A percentile compares a stretch with the other conserved stretches of the same genome.
Conservation (phyloP, 306 rosid species). For the Lathyrus tuberosus region DNA sequence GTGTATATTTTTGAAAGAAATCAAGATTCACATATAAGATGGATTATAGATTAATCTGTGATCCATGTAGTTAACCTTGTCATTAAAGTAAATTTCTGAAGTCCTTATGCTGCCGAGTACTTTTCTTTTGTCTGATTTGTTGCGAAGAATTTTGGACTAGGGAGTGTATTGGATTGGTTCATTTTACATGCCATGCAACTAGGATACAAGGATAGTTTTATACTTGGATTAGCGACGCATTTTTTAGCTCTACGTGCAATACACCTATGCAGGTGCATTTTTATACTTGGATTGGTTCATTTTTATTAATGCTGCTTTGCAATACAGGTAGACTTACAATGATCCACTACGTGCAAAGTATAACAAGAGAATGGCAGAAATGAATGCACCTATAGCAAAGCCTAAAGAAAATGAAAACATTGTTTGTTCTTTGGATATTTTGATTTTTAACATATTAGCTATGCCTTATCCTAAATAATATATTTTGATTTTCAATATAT, state of each 20-base stretch:
- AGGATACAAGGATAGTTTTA: slow-evolving; percentile 3
- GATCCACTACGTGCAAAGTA: slow-evolving; percentile 97
- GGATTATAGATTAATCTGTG: slow-evolving; percentile 4
- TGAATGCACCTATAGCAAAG: slow-evolving; percentile 68
- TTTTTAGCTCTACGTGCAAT: too few species aligned
- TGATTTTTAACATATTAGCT: too few species aligned
- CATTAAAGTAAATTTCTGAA: slow-evolving; percentile 10
- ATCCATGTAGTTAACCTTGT: slow-evolving; percentile 13
- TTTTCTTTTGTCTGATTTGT: slow-evolving; percentile 1
- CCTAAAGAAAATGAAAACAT: slow-evolving; percentile 66
- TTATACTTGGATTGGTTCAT: slow-evolving; percentile 19
- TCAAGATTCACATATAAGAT: neutral
- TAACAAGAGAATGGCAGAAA: slow-evolving; percentile 90
- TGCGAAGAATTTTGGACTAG: neutral
- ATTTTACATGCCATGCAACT: too few species aligned
- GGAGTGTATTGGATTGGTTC: neutral
- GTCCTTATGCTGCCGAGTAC: slow-evolving; percentile 6
- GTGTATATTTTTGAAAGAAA: neutral
- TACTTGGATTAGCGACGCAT: neutral
- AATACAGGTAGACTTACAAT: slow-evolving; percentile 91
- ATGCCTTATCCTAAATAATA: too few species aligned
- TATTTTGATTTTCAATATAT: too few species aligned
- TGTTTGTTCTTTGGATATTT: slow-evolving; percentile 32
- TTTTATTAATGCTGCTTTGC: slow-evolving; percentile 34
- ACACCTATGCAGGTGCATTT: too few species aligned